These are phyloP conservation scores for Venturia nashicola DNA, from an alignment of 2,329 filamentous ascomycete genomes.

Conservation along the genomic window DNA sequence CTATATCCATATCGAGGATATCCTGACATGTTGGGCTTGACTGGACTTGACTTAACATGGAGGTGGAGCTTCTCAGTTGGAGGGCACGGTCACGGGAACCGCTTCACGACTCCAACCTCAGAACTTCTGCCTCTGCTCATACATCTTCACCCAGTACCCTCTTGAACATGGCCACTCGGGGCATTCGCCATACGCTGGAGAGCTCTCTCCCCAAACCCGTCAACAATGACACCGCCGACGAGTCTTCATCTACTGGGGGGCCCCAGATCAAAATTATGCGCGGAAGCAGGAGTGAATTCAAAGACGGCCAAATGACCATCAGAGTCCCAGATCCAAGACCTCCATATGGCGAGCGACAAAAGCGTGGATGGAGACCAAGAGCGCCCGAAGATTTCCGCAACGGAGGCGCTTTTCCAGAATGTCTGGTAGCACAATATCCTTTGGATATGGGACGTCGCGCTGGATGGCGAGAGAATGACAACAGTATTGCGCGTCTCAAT, in stretches of 20 bases:
- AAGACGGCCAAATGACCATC: background rate
- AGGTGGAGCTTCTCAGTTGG: background rate
- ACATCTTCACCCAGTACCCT: background rate
- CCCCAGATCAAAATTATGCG: conserved; percentile 2
- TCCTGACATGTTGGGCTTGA: too few relatives aligned
- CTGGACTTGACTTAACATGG: too few relatives aligned
- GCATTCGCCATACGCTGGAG: background rate
- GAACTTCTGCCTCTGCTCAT: background rate
- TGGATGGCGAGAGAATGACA: conserved; percentile 48
- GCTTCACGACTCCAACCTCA: background rate
- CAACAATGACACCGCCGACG: background rate
- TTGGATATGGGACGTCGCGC: conserved; percentile 84
- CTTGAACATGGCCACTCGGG: background rate
- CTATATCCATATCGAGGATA: too few relatives aligned
- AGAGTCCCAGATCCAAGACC: conserved; percentile 22
- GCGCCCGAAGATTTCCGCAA: conserved; percentile 86
- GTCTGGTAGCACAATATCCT: conserved; percentile 88
- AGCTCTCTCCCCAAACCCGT: background rate
- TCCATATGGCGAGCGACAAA: conserved; percentile 58
- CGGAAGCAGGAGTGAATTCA: background rate
- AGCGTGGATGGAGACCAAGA: conserved; percentile 85
- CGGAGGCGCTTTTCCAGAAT: conserved; percentile 90
- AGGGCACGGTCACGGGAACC: background rate
- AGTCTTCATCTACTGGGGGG: background rate
- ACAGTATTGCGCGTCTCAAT: conserved; percentile 26